These are phyloP conservation scores for Exserohilum turcica DNA, from an alignment of 2,329 filamentous ascomycete genomes.

Conservation along the genomic window DNA sequence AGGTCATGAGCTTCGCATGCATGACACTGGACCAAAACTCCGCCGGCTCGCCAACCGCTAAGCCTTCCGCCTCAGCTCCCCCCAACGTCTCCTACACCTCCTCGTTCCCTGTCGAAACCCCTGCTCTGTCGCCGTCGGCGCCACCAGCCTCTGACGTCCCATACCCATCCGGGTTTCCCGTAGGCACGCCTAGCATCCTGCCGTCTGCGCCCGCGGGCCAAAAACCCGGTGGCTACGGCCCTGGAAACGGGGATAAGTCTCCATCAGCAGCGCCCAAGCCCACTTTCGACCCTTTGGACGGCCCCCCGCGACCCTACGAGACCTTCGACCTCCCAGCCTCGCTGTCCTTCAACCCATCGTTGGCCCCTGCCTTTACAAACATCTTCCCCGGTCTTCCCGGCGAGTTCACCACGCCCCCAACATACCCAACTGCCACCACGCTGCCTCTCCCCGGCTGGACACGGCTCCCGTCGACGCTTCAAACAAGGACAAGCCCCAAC, in stretches of 20 bases:
- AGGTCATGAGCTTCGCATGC: slow-evolving; percentile 62
- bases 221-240: too few species aligned
- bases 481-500: too few species aligned
- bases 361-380: slow-evolving; percentile 28
- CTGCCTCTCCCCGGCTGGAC: background rate
- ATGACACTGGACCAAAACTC: slow-evolving; percentile 29
- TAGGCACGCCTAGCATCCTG: too few species aligned
- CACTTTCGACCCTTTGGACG: slow-evolving; percentile 18
- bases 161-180: too few species aligned
- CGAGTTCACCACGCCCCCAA: background rate
- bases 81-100: background rate
- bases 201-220: too few species aligned
- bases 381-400: background rate
- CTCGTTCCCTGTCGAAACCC: background rate
- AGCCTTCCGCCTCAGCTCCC: background rate
- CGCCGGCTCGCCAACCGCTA: background rate
- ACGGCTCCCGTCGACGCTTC: background rate
- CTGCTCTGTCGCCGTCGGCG: background rate
- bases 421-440: background rate
- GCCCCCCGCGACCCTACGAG: slow-evolving; percentile 20
- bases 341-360: slow-evolving; percentile 20
- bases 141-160: too few species aligned
- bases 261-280: slow-evolving; percentile 15
- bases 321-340: slow-evolving; percentile 20
- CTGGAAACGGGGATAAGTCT: background rate